phyloP scores from a whole-genome alignment of 768 basidiomycete species.

The Macrolepiota albuminosa region DNA sequence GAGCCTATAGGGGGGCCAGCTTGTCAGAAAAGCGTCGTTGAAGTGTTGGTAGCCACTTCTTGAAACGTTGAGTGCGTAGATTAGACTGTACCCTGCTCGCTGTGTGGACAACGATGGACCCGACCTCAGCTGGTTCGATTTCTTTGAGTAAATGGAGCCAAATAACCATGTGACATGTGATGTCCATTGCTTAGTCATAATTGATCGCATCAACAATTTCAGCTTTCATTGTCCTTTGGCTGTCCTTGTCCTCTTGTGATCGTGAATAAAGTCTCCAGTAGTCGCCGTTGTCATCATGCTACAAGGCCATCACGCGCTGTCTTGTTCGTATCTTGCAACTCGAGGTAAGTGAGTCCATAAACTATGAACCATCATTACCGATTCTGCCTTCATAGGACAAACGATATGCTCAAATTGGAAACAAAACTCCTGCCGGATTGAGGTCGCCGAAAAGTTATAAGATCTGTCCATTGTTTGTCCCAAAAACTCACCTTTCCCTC shows the following conservation, averaged over 20 bases:
- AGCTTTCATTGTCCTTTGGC: slow-evolving; percentile 15
- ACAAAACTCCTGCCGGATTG: slow-evolving; percentile 35
- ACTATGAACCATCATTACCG: background rate
- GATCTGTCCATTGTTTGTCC: slow-evolving; percentile 6
- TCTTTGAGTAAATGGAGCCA: slow-evolving; percentile 32
- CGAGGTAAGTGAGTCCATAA: background rate
- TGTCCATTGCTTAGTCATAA: slow-evolving; percentile 15
- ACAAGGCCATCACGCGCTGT: slow-evolving; percentile 5
- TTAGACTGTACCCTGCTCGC: slow-evolving; percentile 14
- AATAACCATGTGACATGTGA: slow-evolving; percentile 22
- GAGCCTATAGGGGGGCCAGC: slow-evolving; percentile 14
- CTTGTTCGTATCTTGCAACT: background rate
- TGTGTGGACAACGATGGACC: slow-evolving; percentile 23
- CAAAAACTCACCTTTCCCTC: background rate
- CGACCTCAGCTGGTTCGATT: slow-evolving; percentile 24
- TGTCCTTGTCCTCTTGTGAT: slow-evolving; percentile 17
- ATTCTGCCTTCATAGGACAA: slow-evolving; percentile 25
- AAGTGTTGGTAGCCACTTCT: slow-evolving; percentile 9
- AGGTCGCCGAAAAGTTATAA: slow-evolving; percentile 20
- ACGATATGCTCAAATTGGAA: slow-evolving; percentile 42
- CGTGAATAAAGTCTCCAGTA: slow-evolving; percentile 16
- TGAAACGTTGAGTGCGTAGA: slow-evolving; percentile 14
- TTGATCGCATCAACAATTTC: background rate
- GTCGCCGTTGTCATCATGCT: background rate
- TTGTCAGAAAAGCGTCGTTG: background rate